A percentile compares a stretch with the other conserved stretches of the same genome.
Conservation (phyloP, 148 eudicot genomes). For the Amaranthus palmeri region DNA sequence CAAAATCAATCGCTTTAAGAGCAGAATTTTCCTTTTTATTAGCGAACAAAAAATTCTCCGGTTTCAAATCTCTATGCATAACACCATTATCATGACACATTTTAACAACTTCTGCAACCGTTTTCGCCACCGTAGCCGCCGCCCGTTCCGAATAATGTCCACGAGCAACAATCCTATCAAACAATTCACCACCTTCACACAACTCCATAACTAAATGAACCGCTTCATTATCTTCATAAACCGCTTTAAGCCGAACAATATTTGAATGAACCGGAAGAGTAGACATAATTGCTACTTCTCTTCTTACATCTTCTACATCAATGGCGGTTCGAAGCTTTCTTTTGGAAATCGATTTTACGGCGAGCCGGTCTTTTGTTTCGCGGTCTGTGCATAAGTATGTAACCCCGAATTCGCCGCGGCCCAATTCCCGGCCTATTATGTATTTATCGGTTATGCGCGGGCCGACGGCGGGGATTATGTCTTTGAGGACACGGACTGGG, state of each 20-base stretch:
- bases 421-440: constrained; percentile 62
- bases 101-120: constrained; percentile 72
- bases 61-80: constrained; percentile 80
- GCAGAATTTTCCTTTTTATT: constrained; percentile 75
- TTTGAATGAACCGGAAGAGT: constrained; percentile 69
- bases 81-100: constrained; percentile 85
- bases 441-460: constrained; percentile 62
- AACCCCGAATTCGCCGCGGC: constrained; percentile 83
- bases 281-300: constrained; percentile 85
- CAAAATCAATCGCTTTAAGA: constrained; percentile 84
- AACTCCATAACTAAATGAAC: constrained; percentile 91
- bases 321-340: constrained; percentile 69
- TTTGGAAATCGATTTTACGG: constrained; percentile 73
- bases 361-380: constrained; percentile 49
- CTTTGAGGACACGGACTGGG: constrained; percentile 60
- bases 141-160: constrained; percentile 88
- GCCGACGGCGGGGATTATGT: constrained; percentile 33
- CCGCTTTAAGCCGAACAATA: constrained; percentile 56
- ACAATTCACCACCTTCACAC: constrained; percentile 83
- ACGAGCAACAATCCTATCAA: constrained; percentile 80
- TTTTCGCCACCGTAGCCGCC: constrained; percentile 62
- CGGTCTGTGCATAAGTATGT: constrained; percentile 75
- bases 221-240: constrained; percentile 83
- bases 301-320: constrained; percentile 72
- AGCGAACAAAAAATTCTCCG: constrained; percentile 87